These are phyloP conservation scores for Lasiodiplodia theobromae DNA, from an alignment of 2,329 filamentous ascomycete genomes.

Conservation along the genomic window DNA sequence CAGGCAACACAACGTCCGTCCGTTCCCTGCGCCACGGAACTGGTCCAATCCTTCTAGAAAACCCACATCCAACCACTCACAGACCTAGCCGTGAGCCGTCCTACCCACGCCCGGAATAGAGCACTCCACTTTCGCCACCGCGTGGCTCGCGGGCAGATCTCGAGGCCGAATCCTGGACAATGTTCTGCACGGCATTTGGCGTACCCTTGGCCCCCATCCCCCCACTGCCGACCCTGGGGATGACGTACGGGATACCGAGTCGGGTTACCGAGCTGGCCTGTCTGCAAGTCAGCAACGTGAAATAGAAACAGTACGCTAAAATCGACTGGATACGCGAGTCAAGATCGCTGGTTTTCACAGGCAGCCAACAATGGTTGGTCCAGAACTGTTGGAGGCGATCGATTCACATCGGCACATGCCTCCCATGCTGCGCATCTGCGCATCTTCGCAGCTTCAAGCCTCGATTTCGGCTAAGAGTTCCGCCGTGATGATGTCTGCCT, in stretches of 20 bases:
- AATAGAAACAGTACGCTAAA: not conserved
- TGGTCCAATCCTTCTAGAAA: not conserved
- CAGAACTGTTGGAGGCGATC: not conserved
- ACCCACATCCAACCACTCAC: not conserved
- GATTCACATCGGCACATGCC: not conserved
- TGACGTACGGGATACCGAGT: slow-evolving; percentile 6
- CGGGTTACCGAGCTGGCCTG: not conserved
- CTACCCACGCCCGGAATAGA: not conserved
- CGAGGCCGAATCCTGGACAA: not conserved
- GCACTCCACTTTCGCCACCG: not conserved
- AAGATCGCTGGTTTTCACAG: not conserved
- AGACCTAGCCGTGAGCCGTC: not conserved
- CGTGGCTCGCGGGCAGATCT: not conserved
- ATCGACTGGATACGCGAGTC: not conserved
- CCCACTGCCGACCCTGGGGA: not conserved
- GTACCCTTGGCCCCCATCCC: not conserved
- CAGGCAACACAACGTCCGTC: not conserved
- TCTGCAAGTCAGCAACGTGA: not conserved
- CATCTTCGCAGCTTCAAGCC: not conserved
- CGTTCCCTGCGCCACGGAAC: not conserved
- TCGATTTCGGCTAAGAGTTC: not conserved
- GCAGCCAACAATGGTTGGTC: not conserved
- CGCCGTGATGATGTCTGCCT: slow-evolving; percentile 9
- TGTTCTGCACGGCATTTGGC: not conserved
- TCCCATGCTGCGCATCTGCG: not conserved